Evolutionary conservation across 306 rosid species (phyloP).

Genomic region (Biancaea sappan): DNA sequence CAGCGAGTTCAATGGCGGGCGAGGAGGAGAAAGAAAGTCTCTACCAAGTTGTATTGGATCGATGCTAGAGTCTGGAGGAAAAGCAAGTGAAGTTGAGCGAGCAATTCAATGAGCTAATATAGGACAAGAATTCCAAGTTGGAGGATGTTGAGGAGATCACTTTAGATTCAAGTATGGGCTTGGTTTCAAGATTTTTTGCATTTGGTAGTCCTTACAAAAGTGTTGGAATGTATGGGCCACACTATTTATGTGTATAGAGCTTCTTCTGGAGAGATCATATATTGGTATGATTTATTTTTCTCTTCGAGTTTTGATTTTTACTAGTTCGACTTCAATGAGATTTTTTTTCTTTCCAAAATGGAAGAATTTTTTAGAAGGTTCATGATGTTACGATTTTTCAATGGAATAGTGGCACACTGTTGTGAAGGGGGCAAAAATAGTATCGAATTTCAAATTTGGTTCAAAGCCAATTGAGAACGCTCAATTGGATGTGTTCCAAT

Average conservation of each 20-base stretch:
- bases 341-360: not conserved
- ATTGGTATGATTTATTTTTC: conserved; percentile 45
- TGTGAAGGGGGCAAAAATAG: not conserved
- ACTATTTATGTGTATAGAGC: conserved; percentile 57
- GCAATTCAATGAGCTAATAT: conserved; percentile 45
- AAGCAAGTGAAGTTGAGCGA: conserved; percentile 48
- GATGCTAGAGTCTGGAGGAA: conserved; percentile 60
- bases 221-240: conserved; percentile 65
- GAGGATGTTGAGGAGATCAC: not conserved
- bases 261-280: conserved; percentile 61
- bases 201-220: conserved; percentile 47
- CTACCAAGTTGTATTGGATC: conserved; percentile 43
- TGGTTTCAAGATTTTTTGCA: conserved; percentile 41
- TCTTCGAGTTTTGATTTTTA: not conserved
- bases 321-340: not conserved
- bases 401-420: conserved; percentile 38
- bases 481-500: conserved; percentile 8
- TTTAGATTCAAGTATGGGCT: conserved; percentile 29
- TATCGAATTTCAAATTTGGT: not conserved
- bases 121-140: conserved; percentile 5
- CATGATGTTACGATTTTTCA: conserved; percentile 14
- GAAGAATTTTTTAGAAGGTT: not conserved
- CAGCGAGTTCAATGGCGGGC: conserved; percentile 44
- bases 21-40: not conserved
- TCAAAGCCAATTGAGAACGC: not conserved